phyloP scores from a whole-genome alignment of 129 eudicot genomes.

The Heracleum sosnowskyi region DNA sequence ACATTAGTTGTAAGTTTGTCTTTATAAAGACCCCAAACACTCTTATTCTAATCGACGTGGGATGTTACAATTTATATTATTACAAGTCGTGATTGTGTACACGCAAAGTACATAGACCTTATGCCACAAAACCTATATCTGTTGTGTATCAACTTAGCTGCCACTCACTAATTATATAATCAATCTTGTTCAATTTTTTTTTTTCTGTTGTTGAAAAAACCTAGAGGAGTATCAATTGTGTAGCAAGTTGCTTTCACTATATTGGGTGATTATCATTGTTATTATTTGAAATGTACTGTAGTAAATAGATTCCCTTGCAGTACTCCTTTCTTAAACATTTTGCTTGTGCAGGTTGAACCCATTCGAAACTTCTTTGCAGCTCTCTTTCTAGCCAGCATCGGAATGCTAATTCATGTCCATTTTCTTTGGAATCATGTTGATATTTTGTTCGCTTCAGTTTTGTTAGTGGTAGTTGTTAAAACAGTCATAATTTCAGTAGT shows the following conservation, averaged over 20 bases:
- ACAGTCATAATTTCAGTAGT: slow-evolving; percentile 67
- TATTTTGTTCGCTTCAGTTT: slow-evolving; percentile 85
- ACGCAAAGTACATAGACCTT: background rate
- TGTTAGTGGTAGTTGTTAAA: slow-evolving; percentile 72
- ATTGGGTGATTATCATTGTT: background rate
- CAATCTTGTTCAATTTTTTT: background rate
- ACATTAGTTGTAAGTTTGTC: too few species aligned
- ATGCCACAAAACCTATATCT: background rate
- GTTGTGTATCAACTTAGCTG: slow-evolving; percentile 5
- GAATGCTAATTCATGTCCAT: slow-evolving; percentile 98
- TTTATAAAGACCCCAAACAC: too few species aligned
- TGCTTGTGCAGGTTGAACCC: slow-evolving; percentile 76
- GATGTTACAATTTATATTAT: too few species aligned
- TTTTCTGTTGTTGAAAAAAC: background rate
- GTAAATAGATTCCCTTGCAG: background rate
- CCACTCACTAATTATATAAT: background rate
- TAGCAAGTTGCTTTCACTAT: background rate
- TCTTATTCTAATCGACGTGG: too few species aligned
- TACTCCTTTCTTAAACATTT: slow-evolving; percentile 11
- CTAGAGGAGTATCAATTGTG: background rate
- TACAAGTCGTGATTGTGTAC: background rate
- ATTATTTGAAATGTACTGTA: background rate
- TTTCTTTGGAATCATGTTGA: slow-evolving; percentile 97
- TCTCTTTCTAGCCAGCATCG: slow-evolving; percentile 92
- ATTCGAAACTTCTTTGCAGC: slow-evolving; percentile 99